These are phyloP conservation scores for Erodium moschatum DNA, from an alignment of 441 rosid genomes.

Conservation along the genomic window DNA sequence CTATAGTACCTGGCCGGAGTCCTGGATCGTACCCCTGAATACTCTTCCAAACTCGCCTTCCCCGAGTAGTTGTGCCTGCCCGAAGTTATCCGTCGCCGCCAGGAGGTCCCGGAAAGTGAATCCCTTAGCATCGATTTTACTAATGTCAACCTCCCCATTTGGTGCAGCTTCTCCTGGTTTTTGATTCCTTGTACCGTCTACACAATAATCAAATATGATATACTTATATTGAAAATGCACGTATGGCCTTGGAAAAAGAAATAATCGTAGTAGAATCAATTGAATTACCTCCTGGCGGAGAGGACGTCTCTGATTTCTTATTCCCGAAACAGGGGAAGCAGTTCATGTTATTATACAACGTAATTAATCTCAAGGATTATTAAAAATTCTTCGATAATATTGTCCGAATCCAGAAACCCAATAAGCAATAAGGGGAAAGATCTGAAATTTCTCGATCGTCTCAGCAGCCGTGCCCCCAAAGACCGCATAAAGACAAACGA, in stretches of 20 bases:
- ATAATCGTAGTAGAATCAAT: background rate
- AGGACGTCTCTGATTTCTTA: background rate
- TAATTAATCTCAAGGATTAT: background rate
- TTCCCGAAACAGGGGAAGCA: background rate
- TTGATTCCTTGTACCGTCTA: too few species aligned
- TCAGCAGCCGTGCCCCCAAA: background rate
- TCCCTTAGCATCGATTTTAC: constrained; percentile 28
- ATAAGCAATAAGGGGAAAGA: background rate
- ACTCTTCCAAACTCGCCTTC: constrained; percentile 84
- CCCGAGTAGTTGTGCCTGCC: constrained; percentile 63
- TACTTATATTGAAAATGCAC: too few species aligned
- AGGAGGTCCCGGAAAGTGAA: constrained; percentile 76
- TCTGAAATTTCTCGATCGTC: background rate
- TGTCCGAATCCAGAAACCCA: background rate
- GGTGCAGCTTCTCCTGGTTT: background rate
- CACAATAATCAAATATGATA: too few species aligned
- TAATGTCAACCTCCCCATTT: constrained; percentile 15
- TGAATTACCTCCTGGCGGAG: background rate
- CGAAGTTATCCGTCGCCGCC: constrained; percentile 75
- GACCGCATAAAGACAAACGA: background rate
- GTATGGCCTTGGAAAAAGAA: too few species aligned
- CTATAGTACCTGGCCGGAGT: constrained; percentile 44
- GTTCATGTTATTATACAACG: background rate
- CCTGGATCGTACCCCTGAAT: constrained; percentile 54
- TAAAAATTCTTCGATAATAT: too few species aligned